Evolutionary conservation across 208 protist genomes (phyloP), one percentile per base, ranked within the genome.

Genomic region (Leishmania major): DNA sequence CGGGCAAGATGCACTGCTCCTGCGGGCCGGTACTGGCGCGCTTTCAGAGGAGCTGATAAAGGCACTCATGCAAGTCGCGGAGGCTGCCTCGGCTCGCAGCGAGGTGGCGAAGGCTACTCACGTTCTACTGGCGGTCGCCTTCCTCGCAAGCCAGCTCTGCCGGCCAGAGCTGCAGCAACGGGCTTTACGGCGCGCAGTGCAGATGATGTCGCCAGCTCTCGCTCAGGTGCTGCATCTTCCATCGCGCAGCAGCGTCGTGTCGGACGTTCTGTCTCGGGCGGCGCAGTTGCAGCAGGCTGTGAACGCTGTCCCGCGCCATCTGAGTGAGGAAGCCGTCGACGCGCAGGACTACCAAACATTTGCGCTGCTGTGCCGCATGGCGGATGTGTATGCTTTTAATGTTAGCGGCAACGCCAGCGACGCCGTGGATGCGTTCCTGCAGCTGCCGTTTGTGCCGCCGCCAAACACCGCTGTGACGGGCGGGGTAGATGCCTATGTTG

Each of bases 191-290:
- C 90, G 91, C 25, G 93, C 91, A 0, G 75, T 93, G 59, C 90
- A 94, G 79, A 82, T 94, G 51, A 84, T 90, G 53, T 88, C 87
- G 17, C 93, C 93, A 3, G 90, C 91, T 45, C 76, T 95, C 3
- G 84, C 88, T 5, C 91, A 94, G 59, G 87, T 83, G n/a, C 84
- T 96, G 77, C 86, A 93, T 62, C 82, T 93, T n/a, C 81, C 89
- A 3, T 81, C 85, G 25, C 74, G 84, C 60, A 86, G 83, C n/a
- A 84, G 53, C 66, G 73, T 83, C 43, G 88, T 84, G 71, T 81
- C 82, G 0, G 81, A 88, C 62, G 81, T 96, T 17, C 81, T 93
- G 55, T 77, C 81, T 35, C 82, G 90, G 45, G 83, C 87, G 37
- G 78, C 87, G 10, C 79, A 91, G 66, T 83, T 95, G 62, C 86